Percentiles rank a stretch among this genome's conserved stretches.
Evolutionary conservation across 495 filamentous ascomycete genomes (phyloP).

Genomic region (Penicillium steckii): DNA sequence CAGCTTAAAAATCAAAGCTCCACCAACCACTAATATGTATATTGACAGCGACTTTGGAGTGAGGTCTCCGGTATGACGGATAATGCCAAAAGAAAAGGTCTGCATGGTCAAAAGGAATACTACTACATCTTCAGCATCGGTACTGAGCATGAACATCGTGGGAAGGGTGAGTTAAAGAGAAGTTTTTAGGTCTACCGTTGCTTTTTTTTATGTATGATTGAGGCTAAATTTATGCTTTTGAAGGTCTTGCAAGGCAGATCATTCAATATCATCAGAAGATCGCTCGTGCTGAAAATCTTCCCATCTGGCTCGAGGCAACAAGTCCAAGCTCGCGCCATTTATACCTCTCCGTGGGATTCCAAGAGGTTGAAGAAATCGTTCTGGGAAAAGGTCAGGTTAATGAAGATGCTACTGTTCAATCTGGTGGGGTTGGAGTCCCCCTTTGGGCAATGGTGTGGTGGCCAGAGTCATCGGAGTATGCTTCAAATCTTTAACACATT

Average conservation of each 20-base stretch:
- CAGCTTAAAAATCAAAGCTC: no score
- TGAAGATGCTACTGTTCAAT: constrained; percentile 20
- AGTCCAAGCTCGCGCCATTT: constrained; percentile 18
- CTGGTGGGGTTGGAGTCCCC: constrained; percentile 20
- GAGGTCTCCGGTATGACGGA: constrained; percentile 31
- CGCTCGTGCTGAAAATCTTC: constrained; percentile 20
- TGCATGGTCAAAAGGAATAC: constrained; percentile 20
- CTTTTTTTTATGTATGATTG: no score
- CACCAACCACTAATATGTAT: not conserved
- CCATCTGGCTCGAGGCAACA: constrained; percentile 33
- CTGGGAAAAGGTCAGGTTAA: constrained; percentile 27
- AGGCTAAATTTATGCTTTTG: no score
- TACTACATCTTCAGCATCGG: constrained; percentile 33
- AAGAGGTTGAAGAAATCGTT: constrained; percentile 24
- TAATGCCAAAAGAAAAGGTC: constrained; percentile 23
- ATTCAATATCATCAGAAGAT: constrained; percentile 18
- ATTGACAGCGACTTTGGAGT: constrained; percentile 19
- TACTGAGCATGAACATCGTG: constrained; percentile 26
- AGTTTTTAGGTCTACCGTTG: no score
- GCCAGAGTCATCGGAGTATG: constrained; percentile 31
- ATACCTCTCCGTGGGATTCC: constrained; percentile 28
- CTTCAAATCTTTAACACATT: constrained; percentile 2
- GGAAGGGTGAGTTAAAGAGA: constrained; percentile 16
- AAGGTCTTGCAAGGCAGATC: constrained; percentile 28
- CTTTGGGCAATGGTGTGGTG: constrained; percentile 36